Percentiles rank a stretch among this genome's conserved stretches.
Evolutionary conservation across 2,329 filamentous ascomycete species (phyloP).

Genomic region (Cercospora sp.): DNA sequence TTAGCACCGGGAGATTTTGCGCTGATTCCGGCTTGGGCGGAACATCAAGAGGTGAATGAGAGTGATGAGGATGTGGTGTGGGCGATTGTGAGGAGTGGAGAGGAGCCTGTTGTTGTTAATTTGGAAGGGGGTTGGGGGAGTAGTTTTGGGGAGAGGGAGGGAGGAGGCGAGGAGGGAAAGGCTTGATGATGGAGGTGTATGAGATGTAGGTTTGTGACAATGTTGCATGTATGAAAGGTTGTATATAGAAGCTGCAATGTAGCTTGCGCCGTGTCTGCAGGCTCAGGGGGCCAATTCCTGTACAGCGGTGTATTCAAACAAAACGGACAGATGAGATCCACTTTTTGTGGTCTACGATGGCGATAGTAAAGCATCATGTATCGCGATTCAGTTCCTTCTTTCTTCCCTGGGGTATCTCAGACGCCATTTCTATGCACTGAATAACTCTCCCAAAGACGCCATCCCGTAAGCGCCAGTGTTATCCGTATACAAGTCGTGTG

Average conservation of each 20-base stretch:
- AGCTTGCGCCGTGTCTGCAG: not conserved
- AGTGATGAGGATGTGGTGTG: conserved; percentile 64
- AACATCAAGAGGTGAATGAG: conserved; percentile 71
- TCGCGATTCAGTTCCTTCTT: not conserved
- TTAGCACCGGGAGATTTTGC: conserved; percentile 68
- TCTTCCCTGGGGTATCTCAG: not conserved
- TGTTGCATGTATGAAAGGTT: not conserved
- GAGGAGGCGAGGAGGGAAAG: no score
- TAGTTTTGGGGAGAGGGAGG: conserved; percentile 13
- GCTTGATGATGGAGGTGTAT: no score
- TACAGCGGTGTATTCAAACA: not conserved
- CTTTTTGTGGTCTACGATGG: not conserved
- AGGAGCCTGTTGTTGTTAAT: conserved; percentile 26
- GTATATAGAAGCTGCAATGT: not conserved
- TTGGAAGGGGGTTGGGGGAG: conserved; percentile 24
- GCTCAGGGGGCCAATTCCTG: not conserved
- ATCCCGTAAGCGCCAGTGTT: not conserved
- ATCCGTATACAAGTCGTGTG: not conserved
- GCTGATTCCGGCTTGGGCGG: conserved; percentile 67
- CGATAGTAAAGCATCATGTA: not conserved
- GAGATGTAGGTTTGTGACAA: no score
- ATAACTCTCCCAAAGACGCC: not conserved
- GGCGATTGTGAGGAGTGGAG: conserved; percentile 58
- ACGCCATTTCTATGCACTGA: not conserved
- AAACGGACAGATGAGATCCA: not conserved